Percentiles rank a stretch among this genome's conserved stretches.
Evolutionary conservation across 2,329 filamentous ascomycete genomes (phyloP).

Genomic region (Pseudogymnoascus sp.): DNA sequence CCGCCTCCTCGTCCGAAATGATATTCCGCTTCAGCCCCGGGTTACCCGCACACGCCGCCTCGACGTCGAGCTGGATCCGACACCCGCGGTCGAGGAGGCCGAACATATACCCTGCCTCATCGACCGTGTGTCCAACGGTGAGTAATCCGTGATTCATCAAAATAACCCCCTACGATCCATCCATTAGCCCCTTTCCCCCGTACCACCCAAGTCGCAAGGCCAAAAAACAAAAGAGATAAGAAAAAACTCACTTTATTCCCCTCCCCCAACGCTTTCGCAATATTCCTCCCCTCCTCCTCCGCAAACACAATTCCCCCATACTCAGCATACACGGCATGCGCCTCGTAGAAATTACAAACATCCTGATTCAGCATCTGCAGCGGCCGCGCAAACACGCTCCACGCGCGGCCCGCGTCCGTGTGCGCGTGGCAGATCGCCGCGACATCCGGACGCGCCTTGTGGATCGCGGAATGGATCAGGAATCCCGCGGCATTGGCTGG

Average conservation of each 20-base stretch:
- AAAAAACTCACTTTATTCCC: slow-evolving; percentile 33
- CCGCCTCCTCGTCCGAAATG: slow-evolving; percentile 47
- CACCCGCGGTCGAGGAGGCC: slow-evolving; percentile 61
- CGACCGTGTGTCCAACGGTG: slow-evolving; percentile 62
- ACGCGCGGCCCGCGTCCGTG: slow-evolving; percentile 57
- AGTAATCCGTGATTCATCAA: slow-evolving; percentile 65
- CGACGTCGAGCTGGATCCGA: slow-evolving; percentile 57
- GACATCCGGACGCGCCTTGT: slow-evolving; percentile 57
- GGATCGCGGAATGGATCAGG: slow-evolving; percentile 59
- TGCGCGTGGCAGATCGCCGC: slow-evolving; percentile 63
- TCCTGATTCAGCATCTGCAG: slow-evolving; percentile 67
- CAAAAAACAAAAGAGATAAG: not conserved
- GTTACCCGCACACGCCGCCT: slow-evolving; percentile 51
- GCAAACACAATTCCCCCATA: slow-evolving; percentile 57
- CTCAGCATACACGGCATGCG: slow-evolving; percentile 55
- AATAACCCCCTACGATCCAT: slow-evolving; percentile 42
- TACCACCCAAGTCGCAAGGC: not conserved
- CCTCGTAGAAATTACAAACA: slow-evolving; percentile 55
- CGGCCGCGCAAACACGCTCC: slow-evolving; percentile 54
- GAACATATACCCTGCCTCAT: slow-evolving; percentile 66
- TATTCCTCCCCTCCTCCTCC: slow-evolving; percentile 54
- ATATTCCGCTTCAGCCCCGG: slow-evolving; percentile 40
- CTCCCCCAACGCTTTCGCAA: slow-evolving; percentile 54
- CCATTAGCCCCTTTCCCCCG: not conserved
- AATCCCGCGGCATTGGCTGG: slow-evolving; percentile 62